phyloP scores from a whole-genome alignment of 257 asterid species.

The Nicotiana tabacum region DNA sequence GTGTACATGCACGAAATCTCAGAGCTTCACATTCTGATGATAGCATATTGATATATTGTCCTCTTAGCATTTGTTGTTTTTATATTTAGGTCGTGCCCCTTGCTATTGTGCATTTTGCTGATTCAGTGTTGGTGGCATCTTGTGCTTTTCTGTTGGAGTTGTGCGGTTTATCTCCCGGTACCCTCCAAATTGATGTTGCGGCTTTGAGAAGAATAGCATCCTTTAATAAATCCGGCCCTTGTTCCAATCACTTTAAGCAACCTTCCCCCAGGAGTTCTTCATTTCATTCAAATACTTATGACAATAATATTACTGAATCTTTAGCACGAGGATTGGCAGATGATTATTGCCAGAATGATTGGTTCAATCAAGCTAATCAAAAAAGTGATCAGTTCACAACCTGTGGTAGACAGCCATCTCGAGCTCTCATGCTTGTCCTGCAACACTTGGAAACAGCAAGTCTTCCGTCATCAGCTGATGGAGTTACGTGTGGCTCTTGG shows the following conservation, averaged over 20 bases:
- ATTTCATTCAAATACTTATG: constrained; percentile 48
- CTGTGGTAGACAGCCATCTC: constrained; percentile 50
- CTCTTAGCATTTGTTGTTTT: constrained; percentile 14
- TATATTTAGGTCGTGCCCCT: constrained; percentile 75
- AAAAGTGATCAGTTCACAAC: constrained; percentile 35
- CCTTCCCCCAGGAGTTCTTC: constrained; percentile 50
- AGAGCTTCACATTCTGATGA: not conserved
- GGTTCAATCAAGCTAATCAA: constrained; percentile 35
- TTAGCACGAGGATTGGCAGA: constrained; percentile 92
- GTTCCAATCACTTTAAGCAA: constrained; percentile 38
- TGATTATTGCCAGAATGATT: constrained; percentile 65
- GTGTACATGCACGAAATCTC: not conserved
- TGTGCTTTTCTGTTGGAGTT: constrained; percentile 87
- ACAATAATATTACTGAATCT: constrained; percentile 65
- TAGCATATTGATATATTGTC: not conserved
- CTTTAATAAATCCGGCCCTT: constrained; percentile 64
- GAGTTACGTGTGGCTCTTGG: constrained; percentile 89
- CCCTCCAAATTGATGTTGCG: constrained; percentile 72
- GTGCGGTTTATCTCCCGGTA: constrained; percentile 72
- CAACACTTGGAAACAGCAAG: constrained; percentile 91
- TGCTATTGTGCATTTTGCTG: constrained; percentile 84
- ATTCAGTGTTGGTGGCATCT: constrained; percentile 86
- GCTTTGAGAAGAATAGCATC: constrained; percentile 92
- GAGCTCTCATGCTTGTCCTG: constrained; percentile 76
- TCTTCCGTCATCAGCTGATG: constrained; percentile 62